A percentile compares a stretch with the other conserved stretches of the same genome.
phyloP scores from a whole-genome alignment of 2,329 filamentous ascomycete genomes.

The Lasiodiplodia theobromae region DNA sequence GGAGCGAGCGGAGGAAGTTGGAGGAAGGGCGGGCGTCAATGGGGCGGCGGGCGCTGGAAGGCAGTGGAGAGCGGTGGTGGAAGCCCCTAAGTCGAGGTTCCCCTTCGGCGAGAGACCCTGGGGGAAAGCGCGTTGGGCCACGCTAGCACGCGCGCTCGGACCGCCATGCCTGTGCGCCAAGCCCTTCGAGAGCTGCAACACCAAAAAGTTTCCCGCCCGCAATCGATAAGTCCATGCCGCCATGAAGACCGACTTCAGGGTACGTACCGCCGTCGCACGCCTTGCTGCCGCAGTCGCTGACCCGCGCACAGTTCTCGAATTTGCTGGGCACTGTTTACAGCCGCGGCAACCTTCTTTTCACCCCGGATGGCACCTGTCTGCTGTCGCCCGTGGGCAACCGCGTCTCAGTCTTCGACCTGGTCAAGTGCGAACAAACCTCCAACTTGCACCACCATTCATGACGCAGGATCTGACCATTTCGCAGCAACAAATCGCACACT shows the following conservation, averaged over 20 bases:
- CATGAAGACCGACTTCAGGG: constrained; percentile 99
- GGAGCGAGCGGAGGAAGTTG: constrained; percentile 30
- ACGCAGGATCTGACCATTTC: not conserved
- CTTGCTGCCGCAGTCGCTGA: constrained; percentile 36
- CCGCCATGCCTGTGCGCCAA: constrained; percentile 15
- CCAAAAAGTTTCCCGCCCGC: constrained; percentile 44
- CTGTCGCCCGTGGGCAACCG: constrained; percentile 96
- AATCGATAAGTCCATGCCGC: constrained; percentile 36
- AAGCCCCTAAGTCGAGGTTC: constrained; percentile 31
- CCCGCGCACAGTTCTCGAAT: constrained; percentile 81
- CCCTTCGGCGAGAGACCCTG: constrained; percentile 29
- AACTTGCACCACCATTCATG: not conserved
- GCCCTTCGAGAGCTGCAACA: constrained; percentile 11
- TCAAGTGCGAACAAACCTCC: constrained; percentile 71
- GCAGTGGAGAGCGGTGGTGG: constrained; percentile 27
- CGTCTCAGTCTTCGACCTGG: constrained; percentile 93
- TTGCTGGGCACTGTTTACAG: constrained; percentile 97
- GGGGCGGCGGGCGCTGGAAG: constrained; percentile 19
- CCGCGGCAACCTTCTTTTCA: constrained; percentile 96
- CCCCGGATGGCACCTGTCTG: constrained; percentile 92
- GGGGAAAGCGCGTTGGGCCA: constrained; percentile 27
- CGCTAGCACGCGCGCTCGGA: constrained; percentile 28
- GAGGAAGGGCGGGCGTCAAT: constrained; percentile 22
- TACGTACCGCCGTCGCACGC: constrained; percentile 49
- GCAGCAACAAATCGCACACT: constrained; percentile 84